Evolutionary conservation across 2,329 filamentous ascomycete species (phyloP).

Genomic region (Fusarium guadeloupense): DNA sequence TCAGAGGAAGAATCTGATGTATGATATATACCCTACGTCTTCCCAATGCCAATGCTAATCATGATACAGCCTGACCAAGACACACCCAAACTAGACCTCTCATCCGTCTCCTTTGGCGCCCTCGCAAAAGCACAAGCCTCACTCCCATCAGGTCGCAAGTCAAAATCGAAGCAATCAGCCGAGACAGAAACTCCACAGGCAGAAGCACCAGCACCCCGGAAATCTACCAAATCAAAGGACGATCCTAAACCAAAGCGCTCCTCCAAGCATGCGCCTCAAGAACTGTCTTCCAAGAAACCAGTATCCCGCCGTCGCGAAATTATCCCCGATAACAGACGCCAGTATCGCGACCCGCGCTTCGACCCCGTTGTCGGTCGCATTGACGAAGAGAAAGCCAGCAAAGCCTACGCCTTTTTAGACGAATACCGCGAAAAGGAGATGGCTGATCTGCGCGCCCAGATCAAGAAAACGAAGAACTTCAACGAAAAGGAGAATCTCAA

Average conservation of each 20-base stretch:
- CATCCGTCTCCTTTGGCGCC: conserved; percentile 85
- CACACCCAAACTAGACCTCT: conserved; percentile 55
- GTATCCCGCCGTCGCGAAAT: conserved; percentile 84
- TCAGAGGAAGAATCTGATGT: conserved; percentile 46
- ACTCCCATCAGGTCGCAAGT: conserved; percentile 54
- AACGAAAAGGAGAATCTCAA: conserved; percentile 75
- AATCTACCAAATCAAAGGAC: conserved; percentile 50
- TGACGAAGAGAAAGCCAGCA: conserved; percentile 68
- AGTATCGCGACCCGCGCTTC: conserved; percentile 87
- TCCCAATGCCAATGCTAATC: conserved; percentile 7
- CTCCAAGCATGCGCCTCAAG: conserved; percentile 89
- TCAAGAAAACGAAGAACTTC: conserved; percentile 72
- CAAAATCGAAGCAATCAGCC: conserved; percentile 40
- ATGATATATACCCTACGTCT: background rate
- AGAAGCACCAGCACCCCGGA: conserved; percentile 39
- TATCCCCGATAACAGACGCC: conserved; percentile 64
- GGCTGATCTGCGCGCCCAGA: conserved; percentile 72
- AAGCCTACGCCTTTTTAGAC: conserved; percentile 87
- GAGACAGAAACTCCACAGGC: conserved; percentile 36
- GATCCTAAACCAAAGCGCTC: conserved; percentile 51
- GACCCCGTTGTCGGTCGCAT: conserved; percentile 66
- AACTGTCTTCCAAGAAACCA: conserved; percentile 82
- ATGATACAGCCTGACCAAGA: conserved; percentile 41
- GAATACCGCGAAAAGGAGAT: conserved; percentile 89
- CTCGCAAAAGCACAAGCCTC: conserved; percentile 85